These are phyloP conservation scores for Flagelloscypha sp. DNA, from an alignment of 768 basidiomycete genomes.

Conservation along the genomic window DNA sequence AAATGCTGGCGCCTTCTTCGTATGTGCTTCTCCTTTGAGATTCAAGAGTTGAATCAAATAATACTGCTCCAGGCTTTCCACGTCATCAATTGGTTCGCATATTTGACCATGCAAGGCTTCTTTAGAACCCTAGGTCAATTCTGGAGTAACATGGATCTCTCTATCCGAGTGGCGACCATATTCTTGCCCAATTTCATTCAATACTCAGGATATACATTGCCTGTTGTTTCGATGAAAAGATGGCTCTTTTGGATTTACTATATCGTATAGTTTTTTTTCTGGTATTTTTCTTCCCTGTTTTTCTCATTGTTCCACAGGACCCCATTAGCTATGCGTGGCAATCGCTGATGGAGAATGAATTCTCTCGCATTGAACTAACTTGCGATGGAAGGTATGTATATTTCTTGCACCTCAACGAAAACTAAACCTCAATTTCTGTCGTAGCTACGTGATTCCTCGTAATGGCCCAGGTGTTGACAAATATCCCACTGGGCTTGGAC, in stretches of 20 bases:
- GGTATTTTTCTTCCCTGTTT: background rate
- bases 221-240: constrained; percentile 60
- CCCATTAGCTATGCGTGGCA: constrained; percentile 75
- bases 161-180: constrained; percentile 48
- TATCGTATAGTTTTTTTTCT: constrained; percentile 32
- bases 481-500: constrained; percentile 50
- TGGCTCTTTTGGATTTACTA: constrained; percentile 91
- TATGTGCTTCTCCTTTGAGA: too few relatives aligned
- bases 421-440: too few relatives aligned
- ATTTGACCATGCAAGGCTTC: constrained; percentile 73
- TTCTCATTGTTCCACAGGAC: constrained; percentile 59
- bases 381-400: constrained; percentile 8
- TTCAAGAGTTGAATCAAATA: constrained; percentile 46
- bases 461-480: constrained; percentile 46
- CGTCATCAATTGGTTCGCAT: constrained; percentile 56
- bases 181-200: constrained; percentile 71
- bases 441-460: constrained; percentile 55
- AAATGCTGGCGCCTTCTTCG: constrained; percentile 36
- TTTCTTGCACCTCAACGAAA: too few relatives aligned
- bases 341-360: constrained; percentile 80
- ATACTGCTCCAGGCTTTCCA: too few relatives aligned
- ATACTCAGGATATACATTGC: constrained; percentile 66
- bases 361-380: constrained; percentile 55
- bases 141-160: constrained; percentile 37
- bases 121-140: constrained; percentile 66